phyloP scores from a whole-genome alignment of 2,329 filamentous ascomycete species.

The Trichoderma simmonsii region DNA sequence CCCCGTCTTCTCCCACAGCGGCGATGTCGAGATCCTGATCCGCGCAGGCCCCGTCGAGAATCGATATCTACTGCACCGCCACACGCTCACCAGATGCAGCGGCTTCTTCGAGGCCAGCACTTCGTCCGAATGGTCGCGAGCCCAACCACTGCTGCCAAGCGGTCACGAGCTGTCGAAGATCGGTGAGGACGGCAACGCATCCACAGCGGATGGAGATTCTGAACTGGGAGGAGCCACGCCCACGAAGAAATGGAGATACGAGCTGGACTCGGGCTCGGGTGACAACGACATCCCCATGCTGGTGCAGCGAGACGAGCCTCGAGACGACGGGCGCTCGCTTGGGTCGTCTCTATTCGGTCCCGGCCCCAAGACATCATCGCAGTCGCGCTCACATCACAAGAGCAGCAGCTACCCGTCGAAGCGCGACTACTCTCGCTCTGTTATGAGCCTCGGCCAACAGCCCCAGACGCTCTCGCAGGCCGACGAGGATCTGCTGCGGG shows the following conservation, averaged over 20 bases:
- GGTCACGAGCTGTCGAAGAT: constrained; percentile 53
- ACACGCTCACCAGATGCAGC: constrained; percentile 85
- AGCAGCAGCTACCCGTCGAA: constrained; percentile 43
- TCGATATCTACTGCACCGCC: constrained; percentile 79
- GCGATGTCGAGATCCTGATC: constrained; percentile 88
- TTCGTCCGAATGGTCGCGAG: constrained; percentile 67
- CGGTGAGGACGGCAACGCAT: constrained; percentile 42
- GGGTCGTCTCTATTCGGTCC: constrained; percentile 34
- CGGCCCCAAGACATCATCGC: constrained; percentile 37
- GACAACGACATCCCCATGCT: constrained; percentile 82
- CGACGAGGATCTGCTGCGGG: constrained; percentile 74
- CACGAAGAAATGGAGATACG: constrained; percentile 74
- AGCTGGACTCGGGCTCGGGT: constrained; percentile 72
- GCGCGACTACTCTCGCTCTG: constrained; percentile 75
- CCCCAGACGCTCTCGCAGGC: constrained; percentile 49
- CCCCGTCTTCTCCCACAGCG: constrained; percentile 82
- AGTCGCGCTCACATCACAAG: constrained; percentile 35
- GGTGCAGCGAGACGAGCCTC: constrained; percentile 66
- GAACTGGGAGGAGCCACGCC: constrained; percentile 18
- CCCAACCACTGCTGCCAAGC: constrained; percentile 28
- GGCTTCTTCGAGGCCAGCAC: constrained; percentile 90
- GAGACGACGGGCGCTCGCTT: constrained; percentile 8
- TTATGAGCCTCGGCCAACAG: constrained; percentile 68
- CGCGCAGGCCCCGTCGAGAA: constrained; percentile 62
- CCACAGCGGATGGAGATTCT: constrained; percentile 22